These are phyloP conservation scores for Paramarasmius palmivorus DNA, from an alignment of 1,284 basidiomycete species.

Conservation along the genomic window DNA sequence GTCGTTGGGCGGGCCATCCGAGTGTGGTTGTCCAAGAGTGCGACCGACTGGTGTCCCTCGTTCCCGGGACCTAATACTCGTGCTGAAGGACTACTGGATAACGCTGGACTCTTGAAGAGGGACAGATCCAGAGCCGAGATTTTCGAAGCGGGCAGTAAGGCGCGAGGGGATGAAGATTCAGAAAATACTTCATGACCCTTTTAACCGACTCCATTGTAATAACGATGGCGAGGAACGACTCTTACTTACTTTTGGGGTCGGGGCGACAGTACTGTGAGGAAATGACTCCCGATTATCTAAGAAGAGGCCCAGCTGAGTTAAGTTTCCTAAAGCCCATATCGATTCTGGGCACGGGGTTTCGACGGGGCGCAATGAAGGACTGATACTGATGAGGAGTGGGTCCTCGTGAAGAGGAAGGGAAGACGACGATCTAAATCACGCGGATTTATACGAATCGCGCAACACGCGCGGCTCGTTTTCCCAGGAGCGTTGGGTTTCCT, in stretches of 20 bases:
- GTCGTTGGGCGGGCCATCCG: neutral
- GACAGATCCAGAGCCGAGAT: neutral
- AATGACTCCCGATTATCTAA: too few relatives aligned
- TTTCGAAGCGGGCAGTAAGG: neutral
- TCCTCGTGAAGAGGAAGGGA: too few relatives aligned
- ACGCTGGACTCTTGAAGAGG: neutral
- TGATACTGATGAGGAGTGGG: too few relatives aligned
- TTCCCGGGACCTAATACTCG: neutral
- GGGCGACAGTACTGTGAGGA: too few relatives aligned
- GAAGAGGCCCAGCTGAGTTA: too few relatives aligned
- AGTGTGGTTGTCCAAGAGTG: neutral
- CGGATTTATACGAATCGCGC: neutral
- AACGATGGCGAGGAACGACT: neutral
- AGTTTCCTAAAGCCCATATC: too few relatives aligned
- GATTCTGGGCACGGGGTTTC: too few relatives aligned
- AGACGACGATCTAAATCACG: too few relatives aligned
- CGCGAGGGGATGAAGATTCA: neutral
- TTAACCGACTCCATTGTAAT: neutral
- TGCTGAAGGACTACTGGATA: neutral
- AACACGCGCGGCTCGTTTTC: neutral
- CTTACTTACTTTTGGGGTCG: too few relatives aligned
- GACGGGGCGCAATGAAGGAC: too few relatives aligned
- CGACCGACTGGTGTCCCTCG: neutral
- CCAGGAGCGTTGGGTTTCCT: neutral
- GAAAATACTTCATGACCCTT: conserved; percentile 7